These are phyloP conservation scores for Leccinum fuscescens DNA, from an alignment of 1,284 basidiomycete species.

Conservation along the genomic window DNA sequence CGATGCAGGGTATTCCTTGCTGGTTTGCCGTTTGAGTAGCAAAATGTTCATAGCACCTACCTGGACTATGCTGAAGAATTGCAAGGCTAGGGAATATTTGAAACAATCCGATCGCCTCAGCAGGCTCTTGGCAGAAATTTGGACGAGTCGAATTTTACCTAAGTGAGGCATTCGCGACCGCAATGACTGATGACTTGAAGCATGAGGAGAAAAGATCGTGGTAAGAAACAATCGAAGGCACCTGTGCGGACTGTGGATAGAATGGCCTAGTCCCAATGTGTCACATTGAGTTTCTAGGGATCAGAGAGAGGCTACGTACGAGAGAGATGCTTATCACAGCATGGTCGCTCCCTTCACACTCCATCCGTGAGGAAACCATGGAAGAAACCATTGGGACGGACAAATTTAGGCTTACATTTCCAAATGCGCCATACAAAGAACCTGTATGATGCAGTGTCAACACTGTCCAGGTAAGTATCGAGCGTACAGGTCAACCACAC, in stretches of 20 bases:
- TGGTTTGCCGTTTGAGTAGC: conserved; percentile 6
- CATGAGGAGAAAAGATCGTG: background rate
- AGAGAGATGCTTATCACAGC: conserved; percentile 4
- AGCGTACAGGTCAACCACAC: conserved; percentile 6
- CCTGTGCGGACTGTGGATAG: background rate
- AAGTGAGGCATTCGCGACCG: background rate
- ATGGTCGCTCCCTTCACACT: conserved; percentile 6
- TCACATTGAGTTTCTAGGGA: background rate
- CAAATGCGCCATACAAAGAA: conserved; percentile 16
- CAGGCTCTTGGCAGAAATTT: background rate
- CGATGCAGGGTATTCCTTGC: too few relatives aligned
- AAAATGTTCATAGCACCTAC: background rate
- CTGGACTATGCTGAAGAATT: conserved; percentile 3
- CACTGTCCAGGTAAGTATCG: background rate
- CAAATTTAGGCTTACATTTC: conserved; percentile 5
- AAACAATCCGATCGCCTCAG: conserved; percentile 1
- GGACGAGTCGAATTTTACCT: background rate
- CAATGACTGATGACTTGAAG: background rate
- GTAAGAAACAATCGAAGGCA: background rate
- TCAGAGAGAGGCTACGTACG: conserved; percentile 1
- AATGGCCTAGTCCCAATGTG: background rate
- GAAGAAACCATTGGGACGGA: background rate
- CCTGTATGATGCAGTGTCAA: background rate
- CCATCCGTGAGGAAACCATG: background rate
- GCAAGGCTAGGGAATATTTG: background rate